A percentile compares a stretch with the other conserved stretches of the same genome.
These are phyloP conservation scores for Talaromyces sp. DNA, from an alignment of 2,329 filamentous ascomycete genomes.

Conservation along the genomic window DNA sequence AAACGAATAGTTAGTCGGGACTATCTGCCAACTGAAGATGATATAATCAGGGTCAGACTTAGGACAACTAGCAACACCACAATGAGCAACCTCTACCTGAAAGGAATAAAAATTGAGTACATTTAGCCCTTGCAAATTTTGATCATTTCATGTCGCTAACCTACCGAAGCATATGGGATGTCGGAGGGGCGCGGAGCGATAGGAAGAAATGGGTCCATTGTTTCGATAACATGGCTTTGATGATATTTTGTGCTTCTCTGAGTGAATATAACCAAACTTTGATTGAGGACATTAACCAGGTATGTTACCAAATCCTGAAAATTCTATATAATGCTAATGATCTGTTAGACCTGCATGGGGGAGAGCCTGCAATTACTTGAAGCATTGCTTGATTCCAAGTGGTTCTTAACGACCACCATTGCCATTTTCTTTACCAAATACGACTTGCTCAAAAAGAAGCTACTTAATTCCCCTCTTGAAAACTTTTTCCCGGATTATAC, in stretches of 20 bases:
- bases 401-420: neutral
- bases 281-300: neutral
- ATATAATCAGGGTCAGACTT: neutral
- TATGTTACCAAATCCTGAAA: neutral
- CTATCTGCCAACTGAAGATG: conserved; percentile 1
- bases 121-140: neutral
- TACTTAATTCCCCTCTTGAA: neutral
- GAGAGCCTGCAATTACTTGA: neutral
- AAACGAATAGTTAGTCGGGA: neutral
- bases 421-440: neutral
- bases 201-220: neutral
- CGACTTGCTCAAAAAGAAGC: neutral
- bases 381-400: neutral
- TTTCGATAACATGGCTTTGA: neutral
- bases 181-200: neutral
- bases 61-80: neutral
- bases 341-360: neutral
- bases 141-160: neutral
- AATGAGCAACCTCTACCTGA: too few species aligned
- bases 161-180: neutral
- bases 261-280: neutral
- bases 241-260: conserved; percentile 3
- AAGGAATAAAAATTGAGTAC: neutral
- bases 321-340: neutral
- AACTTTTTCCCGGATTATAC: neutral